Evolutionary conservation across 805 yeast species (phyloP).

Genomic region (Saturnispora mendoncae): DNA sequence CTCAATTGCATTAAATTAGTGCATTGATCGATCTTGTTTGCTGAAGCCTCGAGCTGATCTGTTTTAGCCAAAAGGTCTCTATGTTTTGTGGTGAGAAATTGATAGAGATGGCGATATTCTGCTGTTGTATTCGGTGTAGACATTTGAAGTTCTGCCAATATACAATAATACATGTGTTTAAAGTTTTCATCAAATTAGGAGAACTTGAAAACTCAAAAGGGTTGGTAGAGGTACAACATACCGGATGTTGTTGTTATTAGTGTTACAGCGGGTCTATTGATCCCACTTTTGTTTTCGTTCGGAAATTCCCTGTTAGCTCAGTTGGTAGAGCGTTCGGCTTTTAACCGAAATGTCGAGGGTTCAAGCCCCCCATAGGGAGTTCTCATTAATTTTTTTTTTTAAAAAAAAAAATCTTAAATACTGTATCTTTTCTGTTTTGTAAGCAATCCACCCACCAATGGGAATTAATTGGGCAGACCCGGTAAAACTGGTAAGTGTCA

Average conservation of each 20-base stretch:
- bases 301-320: slow-evolving; percentile 42
- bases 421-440: background rate
- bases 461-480: background rate
- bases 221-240: no score
- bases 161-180: no score
- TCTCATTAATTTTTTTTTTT: slow-evolving; percentile 15
- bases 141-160: background rate
- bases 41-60: background rate
- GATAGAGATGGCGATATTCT: slow-evolving; percentile 4
- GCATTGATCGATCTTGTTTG: slow-evolving; percentile 3
- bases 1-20: slow-evolving; percentile 4
- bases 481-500: slow-evolving; percentile 6
- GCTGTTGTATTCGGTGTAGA: background rate
- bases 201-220: background rate
- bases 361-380: slow-evolving; percentile 54
- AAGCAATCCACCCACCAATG: background rate
- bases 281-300: no score
- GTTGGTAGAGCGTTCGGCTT: slow-evolving; percentile 66
- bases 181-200: background rate
- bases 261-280: no score
- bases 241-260: no score
- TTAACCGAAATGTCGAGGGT: slow-evolving; percentile 56
- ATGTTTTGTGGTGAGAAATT: background rate
- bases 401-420: no score
- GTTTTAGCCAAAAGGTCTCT: background rate